Conservation (phyloP, 768 basidiomycete genomes). For the Russula compacta region DNA sequence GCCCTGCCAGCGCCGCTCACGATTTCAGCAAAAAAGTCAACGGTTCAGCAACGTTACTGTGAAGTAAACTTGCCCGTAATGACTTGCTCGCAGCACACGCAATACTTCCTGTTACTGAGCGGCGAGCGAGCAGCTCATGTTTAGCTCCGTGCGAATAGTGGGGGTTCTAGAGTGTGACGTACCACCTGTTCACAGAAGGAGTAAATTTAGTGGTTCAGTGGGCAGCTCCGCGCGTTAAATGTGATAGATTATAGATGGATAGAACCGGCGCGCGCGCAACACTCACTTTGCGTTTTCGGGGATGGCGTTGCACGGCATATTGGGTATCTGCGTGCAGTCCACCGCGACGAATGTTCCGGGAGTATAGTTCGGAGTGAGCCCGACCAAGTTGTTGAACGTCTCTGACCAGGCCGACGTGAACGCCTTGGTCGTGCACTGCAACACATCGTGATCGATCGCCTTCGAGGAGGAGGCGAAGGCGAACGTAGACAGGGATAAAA, state of each 20-base stretch:
- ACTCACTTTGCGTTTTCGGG: conserved; percentile 4
- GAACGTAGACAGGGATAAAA: background rate
- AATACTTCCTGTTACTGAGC: no score
- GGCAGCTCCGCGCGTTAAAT: background rate
- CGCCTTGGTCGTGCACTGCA: conserved; percentile 13
- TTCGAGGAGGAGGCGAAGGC: background rate
- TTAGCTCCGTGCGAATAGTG: no score
- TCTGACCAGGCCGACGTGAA: conserved; percentile 10
- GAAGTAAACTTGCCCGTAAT: no score
- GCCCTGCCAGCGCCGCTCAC: background rate
- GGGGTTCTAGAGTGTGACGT: background rate
- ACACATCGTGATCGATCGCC: conserved; percentile 4
- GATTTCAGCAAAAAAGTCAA: background rate
- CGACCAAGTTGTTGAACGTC: conserved; percentile 2
- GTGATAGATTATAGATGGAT: background rate
- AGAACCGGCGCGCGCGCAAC: background rate
- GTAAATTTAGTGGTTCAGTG: background rate
- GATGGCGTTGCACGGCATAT: conserved; percentile 2
- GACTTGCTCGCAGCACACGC: no score
- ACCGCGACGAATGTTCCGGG: conserved; percentile 7
- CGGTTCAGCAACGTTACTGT: no score
- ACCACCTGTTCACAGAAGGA: background rate
- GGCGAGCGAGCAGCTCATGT: no score
- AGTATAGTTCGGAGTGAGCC: conserved; percentile 8
- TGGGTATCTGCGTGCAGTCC: conserved; percentile 4